A percentile compares a stretch with the other conserved stretches of the same genome.
These are phyloP conservation scores for Macrolepiota fuliginosa DNA, from an alignment of 768 basidiomycete species.

Conservation along the genomic window DNA sequence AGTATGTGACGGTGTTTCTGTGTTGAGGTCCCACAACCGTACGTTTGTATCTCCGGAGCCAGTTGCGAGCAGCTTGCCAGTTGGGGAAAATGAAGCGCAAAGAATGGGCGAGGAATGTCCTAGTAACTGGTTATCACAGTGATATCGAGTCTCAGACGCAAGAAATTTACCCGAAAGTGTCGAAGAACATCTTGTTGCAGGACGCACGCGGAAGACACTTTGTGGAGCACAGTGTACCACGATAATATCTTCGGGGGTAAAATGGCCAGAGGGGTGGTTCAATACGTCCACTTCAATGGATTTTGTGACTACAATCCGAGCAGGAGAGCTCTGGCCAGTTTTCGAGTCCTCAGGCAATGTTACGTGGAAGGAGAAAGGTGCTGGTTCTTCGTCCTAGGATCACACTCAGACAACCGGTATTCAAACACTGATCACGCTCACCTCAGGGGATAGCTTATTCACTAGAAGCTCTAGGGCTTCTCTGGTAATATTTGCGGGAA, in stretches of 20 bases:
- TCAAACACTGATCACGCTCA: constrained; percentile 29
- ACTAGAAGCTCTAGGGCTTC: constrained; percentile 86
- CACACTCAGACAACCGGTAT: constrained; percentile 15
- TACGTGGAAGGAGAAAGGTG: constrained; percentile 91
- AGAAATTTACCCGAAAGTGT: constrained; percentile 71
- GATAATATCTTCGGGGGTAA: constrained; percentile 85
- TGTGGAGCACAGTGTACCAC: constrained; percentile 91
- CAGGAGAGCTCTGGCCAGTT: constrained; percentile 52
- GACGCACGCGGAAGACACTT: constrained; percentile 91
- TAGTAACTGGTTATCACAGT: constrained; percentile 25
- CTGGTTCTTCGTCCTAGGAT: constrained; percentile 76
- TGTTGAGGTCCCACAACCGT: constrained; percentile 91
- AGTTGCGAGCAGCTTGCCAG: constrained; percentile 86
- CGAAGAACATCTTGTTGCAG: constrained; percentile 91
- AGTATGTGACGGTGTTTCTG: constrained; percentile 87
- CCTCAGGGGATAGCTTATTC: constrained; percentile 80
- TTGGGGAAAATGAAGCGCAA: constrained; percentile 95
- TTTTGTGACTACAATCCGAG: constrained; percentile 79
- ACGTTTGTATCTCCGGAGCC: constrained; percentile 94
- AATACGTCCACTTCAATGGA: constrained; percentile 84
- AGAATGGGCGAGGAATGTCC: constrained; percentile 92
- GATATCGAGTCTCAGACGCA: background rate
- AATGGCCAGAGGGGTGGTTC: constrained; percentile 63
- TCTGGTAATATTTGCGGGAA: constrained; percentile 83
- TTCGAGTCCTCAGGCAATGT: constrained; percentile 57